Evolutionary conservation across 345 rosid species (phyloP), one percentile per base, ranked within the genome.

Genomic region (Kandelia obovata): DNA sequence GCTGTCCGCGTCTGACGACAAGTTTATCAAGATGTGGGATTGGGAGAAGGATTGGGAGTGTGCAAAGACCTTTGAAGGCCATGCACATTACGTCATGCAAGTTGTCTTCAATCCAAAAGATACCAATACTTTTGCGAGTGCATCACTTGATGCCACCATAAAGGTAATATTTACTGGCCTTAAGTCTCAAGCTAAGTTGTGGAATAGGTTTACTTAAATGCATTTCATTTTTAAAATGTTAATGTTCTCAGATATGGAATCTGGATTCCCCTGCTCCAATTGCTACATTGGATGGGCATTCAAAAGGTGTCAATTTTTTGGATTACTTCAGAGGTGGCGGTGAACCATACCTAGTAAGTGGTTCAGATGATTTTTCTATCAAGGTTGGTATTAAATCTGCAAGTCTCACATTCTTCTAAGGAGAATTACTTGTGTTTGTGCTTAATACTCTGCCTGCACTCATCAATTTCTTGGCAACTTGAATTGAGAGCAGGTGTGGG

Each of bases 21-120:
- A 1, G 63, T 47, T 62, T 25, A 72, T 83, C 25, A 83, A 77
- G 78, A 61, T 71, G 27, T 83, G 86, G 83, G 78, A 83, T 63
- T 83, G 83, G 86, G 86, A 83, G 57, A 77, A 77, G 77, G 78
- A 66, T 11, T 83, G 86, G 86, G 10, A 0, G 13, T 77, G 86
- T 66, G 11, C 70, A 66, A 61, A 26, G 46, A 62, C 34, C 30
- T 83, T 77, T 7, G 72, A 80, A 61, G 86, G 78, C 7, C 86
- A 83, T 64, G 64, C 80, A 20, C 82, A 80, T 68, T 80, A 83
- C 67, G 86, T 80, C 39, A 83, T 80, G 86, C 77, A 77, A 32
- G 53, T 13, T 1, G 65, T 68, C 0, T 75, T 80, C 58, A 70
- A 75, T 65, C 78, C 77, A 23, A 57, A 37, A 23, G 68, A 78